Percentiles rank a stretch among this genome's conserved stretches.
These are phyloP conservation scores for Poronia punctata DNA, from an alignment of 495 filamentous ascomycete genomes.

Conservation along the genomic window DNA sequence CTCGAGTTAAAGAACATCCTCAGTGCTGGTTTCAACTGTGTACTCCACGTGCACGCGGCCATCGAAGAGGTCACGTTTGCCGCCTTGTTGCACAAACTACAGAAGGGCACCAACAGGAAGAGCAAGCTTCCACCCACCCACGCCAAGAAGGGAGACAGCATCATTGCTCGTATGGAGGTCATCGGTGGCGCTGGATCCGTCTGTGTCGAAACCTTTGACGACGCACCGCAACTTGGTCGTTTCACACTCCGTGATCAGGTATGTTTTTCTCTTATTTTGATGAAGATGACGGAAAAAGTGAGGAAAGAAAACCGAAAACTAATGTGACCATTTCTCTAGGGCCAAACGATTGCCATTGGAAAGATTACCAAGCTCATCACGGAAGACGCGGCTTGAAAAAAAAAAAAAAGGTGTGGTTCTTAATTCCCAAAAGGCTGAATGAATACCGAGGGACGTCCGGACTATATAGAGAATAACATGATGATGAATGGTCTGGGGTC, in stretches of 20 bases:
- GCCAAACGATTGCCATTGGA: slow-evolving; percentile 94
- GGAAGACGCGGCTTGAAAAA: slow-evolving; percentile 23
- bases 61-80: slow-evolving; percentile 93
- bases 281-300: background rate
- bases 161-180: slow-evolving; percentile 87
- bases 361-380: slow-evolving; percentile 81
- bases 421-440: too few species aligned
- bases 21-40: slow-evolving; percentile 72
- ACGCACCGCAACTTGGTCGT: slow-evolving; percentile 87
- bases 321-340: slow-evolving; percentile 38
- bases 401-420: too few species aligned
- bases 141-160: slow-evolving; percentile 83
- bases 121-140: slow-evolving; percentile 89
- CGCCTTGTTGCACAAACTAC: slow-evolving; percentile 82
- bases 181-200: slow-evolving; percentile 77
- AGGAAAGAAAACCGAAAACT: too few species aligned
- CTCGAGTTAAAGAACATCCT: slow-evolving; percentile 95
- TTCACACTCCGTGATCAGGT: slow-evolving; percentile 96
- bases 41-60: slow-evolving; percentile 87
- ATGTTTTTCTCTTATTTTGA: slow-evolving; percentile 12
- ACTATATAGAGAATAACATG: too few species aligned
- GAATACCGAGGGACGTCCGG: too few species aligned
- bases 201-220: slow-evolving; percentile 88
- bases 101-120: slow-evolving; percentile 92
- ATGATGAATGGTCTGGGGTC: too few species aligned